Evolutionary conservation across 2,329 filamentous ascomycete genomes (phyloP).

Genomic region (Phoma sp.): DNA sequence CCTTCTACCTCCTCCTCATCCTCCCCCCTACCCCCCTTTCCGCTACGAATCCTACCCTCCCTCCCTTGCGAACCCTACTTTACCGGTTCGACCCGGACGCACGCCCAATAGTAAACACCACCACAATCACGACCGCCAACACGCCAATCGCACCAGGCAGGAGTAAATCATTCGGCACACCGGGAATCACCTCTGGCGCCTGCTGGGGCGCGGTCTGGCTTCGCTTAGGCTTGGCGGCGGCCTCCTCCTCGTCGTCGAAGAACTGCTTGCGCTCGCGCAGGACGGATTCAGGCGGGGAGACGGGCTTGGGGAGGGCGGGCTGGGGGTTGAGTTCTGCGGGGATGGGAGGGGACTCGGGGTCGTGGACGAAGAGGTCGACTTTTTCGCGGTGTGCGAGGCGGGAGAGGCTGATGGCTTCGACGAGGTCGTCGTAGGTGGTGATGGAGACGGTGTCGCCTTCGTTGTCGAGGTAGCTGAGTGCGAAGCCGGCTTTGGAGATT

Average conservation of each 20-base stretch:
- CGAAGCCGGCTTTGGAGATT: slow-evolving; percentile 80
- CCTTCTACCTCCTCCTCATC: too few relatives aligned
- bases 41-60: too few relatives aligned
- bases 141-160: slow-evolving; percentile 94
- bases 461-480: slow-evolving; percentile 94
- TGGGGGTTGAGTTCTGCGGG: slow-evolving; percentile 67
- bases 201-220: slow-evolving; percentile 57
- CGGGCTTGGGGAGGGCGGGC: slow-evolving; percentile 58
- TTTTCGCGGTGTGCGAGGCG: slow-evolving; percentile 82
- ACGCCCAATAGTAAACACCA: slow-evolving; percentile 88
- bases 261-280: slow-evolving; percentile 56
- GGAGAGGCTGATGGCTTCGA: slow-evolving; percentile 87
- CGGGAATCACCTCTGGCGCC: slow-evolving; percentile 82
- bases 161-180: slow-evolving; percentile 92
- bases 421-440: slow-evolving; percentile 90
- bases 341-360: slow-evolving; percentile 88
- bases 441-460: slow-evolving; percentile 97
- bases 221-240: slow-evolving; percentile 47
- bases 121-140: slow-evolving; percentile 91
- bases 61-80: slow-evolving; percentile 1
- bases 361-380: slow-evolving; percentile 96
- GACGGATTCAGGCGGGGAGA: slow-evolving; percentile 62
- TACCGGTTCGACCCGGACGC: slow-evolving; percentile 61
- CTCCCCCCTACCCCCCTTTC: too few relatives aligned
- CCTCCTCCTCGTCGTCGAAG: slow-evolving; percentile 64